A percentile compares a stretch with the other conserved stretches of the same genome.
These are phyloP conservation scores for Coffea humblotiana DNA, from an alignment of 305 asterid genomes.

Conservation along the genomic window DNA sequence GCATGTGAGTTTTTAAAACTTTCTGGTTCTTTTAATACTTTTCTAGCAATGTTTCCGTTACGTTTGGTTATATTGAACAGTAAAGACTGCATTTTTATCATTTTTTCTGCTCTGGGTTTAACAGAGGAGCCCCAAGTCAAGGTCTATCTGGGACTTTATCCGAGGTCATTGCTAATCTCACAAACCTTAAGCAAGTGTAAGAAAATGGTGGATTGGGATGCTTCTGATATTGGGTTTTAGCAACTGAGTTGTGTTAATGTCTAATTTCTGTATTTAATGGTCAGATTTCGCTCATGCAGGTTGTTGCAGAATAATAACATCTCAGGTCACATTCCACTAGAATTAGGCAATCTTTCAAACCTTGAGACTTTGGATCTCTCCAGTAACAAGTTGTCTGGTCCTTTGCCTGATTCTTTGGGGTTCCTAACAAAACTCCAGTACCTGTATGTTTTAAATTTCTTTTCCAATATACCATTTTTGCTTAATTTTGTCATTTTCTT, in stretches of 20 bases:
- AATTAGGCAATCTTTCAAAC: constrained; percentile 69
- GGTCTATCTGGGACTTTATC: constrained; percentile 84
- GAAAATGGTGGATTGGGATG: constrained; percentile 15
- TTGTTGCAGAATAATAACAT: constrained; percentile 81
- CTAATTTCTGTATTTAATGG: not conserved
- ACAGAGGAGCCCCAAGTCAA: constrained; percentile 96
- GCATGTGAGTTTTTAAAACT: constrained; percentile 43
- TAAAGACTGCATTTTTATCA: not conserved
- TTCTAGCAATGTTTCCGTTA: not conserved
- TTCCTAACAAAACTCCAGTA: constrained; percentile 64
- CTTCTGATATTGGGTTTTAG: not conserved
- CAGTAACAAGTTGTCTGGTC: constrained; percentile 63
- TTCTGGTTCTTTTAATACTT: not conserved
- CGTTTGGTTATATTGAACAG: not conserved
- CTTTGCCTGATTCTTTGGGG: constrained; percentile 71
- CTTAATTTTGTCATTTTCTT: constrained; percentile 6
- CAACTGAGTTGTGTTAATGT: constrained; percentile 1
- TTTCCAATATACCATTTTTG: constrained; percentile 4
- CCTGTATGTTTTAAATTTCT: constrained; percentile 51
- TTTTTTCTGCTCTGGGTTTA: not conserved
- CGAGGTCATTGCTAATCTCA: constrained; percentile 78
- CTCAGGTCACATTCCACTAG: constrained; percentile 80
- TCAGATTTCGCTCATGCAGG: constrained; percentile 37
- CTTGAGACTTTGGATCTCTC: constrained; percentile 95
- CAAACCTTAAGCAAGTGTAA: constrained; percentile 94